Conservation (phyloP, 768 basidiomycete species). For the Solioccasus polychromus region DNA sequence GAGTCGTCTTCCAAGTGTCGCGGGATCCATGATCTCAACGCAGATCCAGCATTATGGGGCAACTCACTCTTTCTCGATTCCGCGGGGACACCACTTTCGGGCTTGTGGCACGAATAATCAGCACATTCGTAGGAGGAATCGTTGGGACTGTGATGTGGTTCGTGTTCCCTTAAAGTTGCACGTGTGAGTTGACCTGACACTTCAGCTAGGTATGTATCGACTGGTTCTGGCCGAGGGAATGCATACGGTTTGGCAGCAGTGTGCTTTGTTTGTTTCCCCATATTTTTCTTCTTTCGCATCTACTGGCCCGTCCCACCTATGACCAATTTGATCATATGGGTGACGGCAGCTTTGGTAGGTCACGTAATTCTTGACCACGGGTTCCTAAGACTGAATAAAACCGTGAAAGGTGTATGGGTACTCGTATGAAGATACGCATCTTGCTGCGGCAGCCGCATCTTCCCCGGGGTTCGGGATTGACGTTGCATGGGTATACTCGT, state of each 20-base stretch:
- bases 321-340: slow-evolving; percentile 67
- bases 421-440: slow-evolving; percentile 63
- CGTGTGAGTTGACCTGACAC: neutral
- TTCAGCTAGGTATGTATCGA: slow-evolving; percentile 60
- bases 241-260: slow-evolving; percentile 70
- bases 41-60: slow-evolving; percentile 66
- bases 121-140: slow-evolving; percentile 64
- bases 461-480: slow-evolving; percentile 58
- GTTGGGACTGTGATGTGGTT: slow-evolving; percentile 68
- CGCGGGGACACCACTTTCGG: slow-evolving; percentile 74
- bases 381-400: neutral
- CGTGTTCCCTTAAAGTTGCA: slow-evolving; percentile 12
- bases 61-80: slow-evolving; percentile 67
- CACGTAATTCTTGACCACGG: neutral
- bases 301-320: slow-evolving; percentile 75
- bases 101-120: slow-evolving; percentile 54
- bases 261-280: slow-evolving; percentile 65
- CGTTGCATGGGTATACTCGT: slow-evolving; percentile 66
- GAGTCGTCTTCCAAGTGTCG: slow-evolving; percentile 17
- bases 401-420: slow-evolving; percentile 64
- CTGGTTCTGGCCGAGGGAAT: slow-evolving; percentile 57
- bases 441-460: slow-evolving; percentile 42
- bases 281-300: slow-evolving; percentile 66
- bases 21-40: slow-evolving; percentile 1
- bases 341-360: slow-evolving; percentile 59